These are phyloP conservation scores for Yamadazyma songkhlaensis DNA, from an alignment of 1,139 yeast genomes.

Conservation along the genomic window DNA sequence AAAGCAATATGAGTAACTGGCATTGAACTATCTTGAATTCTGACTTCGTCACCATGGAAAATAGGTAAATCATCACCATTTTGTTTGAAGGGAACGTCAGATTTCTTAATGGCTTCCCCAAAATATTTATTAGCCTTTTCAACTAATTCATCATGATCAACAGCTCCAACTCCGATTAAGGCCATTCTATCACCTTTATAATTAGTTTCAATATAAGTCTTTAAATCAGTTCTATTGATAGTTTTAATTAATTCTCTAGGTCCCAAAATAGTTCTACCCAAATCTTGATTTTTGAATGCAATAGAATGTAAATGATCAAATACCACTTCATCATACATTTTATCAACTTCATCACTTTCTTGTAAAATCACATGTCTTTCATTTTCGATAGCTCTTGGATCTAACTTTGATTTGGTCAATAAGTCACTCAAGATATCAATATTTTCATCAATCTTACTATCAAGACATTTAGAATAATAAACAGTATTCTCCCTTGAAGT, in stretches of 20 bases:
- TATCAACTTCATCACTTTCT: constrained; percentile 96
- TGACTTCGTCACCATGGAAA: constrained; percentile 83
- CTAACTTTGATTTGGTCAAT: constrained; percentile 80
- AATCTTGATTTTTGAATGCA: constrained; percentile 84
- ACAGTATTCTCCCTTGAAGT: constrained; percentile 97
- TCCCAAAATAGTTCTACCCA: constrained; percentile 96
- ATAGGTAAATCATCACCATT: constrained; percentile 81
- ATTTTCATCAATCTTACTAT: constrained; percentile 76
- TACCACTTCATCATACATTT: constrained; percentile 96
- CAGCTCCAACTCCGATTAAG: constrained; percentile 91
- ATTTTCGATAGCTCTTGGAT: constrained; percentile 81
- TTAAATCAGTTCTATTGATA: constrained; percentile 73
- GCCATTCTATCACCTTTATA: constrained; percentile 98
- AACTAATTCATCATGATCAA: constrained; percentile 82
- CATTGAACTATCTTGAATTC: constrained; percentile 76
- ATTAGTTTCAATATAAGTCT: constrained; percentile 75
- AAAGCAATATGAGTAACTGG: constrained; percentile 91
- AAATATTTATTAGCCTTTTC: constrained; percentile 71
- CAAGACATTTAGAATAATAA: constrained; percentile 86
- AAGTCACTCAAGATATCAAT: constrained; percentile 89
- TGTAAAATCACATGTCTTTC: constrained; percentile 95
- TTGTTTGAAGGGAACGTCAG: constrained; percentile 61
- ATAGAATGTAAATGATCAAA: constrained; percentile 95
- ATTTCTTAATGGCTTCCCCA: constrained; percentile 62
- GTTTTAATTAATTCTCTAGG: constrained; percentile 86